Evolutionary conservation across 2,329 filamentous ascomycete species (phyloP).

Genomic region (Scedosporium minutisporum): DNA sequence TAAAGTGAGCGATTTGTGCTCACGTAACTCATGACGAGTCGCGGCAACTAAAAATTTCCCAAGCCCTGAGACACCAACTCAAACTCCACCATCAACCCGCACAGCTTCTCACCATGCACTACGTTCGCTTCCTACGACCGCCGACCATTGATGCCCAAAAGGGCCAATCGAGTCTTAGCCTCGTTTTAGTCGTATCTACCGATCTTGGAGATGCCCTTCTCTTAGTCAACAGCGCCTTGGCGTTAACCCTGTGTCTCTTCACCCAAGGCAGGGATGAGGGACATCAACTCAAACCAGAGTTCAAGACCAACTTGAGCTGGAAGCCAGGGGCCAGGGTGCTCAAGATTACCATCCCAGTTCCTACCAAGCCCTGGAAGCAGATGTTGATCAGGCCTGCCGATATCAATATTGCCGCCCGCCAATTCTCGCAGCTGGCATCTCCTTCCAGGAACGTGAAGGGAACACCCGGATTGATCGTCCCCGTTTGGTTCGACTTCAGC

Average conservation of each 20-base stretch:
- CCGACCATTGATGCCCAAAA: conserved; percentile 25
- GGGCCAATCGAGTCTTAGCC: conserved; percentile 21
- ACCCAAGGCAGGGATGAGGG: conserved; percentile 7
- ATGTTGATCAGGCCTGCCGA: not conserved
- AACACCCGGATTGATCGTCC: conserved; percentile 30
- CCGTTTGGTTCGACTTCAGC: conserved; percentile 28
- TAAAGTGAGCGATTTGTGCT: too few species aligned
- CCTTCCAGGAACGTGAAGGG: not conserved
- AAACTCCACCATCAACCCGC: not conserved
- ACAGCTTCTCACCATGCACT: conserved; percentile 35
- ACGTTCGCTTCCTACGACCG: conserved; percentile 43
- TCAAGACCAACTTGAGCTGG: not conserved
- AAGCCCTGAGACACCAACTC: not conserved
- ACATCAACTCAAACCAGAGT: conserved; percentile 1
- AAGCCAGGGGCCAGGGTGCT: not conserved
- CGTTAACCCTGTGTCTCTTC: conserved; percentile 21
- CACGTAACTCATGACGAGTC: too few species aligned
- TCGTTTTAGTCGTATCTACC: conserved; percentile 46
- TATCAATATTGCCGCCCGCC: not conserved
- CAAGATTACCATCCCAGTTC: not conserved
- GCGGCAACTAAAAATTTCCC: too few species aligned
- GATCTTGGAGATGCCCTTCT: conserved; percentile 49
- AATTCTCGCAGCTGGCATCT: not conserved
- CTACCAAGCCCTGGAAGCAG: not conserved
- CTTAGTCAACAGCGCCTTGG: conserved; percentile 31